A percentile compares a stretch with the other conserved stretches of the same genome.
These are phyloP conservation scores for Nyctanthes arbortristis DNA, from an alignment of 257 asterid species.

Conservation along the genomic window DNA sequence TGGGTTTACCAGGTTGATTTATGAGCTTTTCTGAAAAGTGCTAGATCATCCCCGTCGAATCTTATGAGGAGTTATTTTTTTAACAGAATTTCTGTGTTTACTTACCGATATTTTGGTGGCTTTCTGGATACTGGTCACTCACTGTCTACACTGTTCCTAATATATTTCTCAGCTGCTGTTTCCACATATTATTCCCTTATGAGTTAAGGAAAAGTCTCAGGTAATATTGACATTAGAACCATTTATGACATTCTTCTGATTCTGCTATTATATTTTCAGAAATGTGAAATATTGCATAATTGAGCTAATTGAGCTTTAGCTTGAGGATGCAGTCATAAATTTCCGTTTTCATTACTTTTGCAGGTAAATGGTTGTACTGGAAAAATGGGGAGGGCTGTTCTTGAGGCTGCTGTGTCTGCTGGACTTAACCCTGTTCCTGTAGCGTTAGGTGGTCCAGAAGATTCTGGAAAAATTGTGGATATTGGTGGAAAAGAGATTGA, in stretches of 20 bases:
- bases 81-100: not conserved
- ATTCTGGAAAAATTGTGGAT: slow-evolving; percentile 66
- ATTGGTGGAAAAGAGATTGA: slow-evolving; percentile 67
- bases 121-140: no score
- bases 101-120: not conserved
- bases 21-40: not conserved
- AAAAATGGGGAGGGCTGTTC: slow-evolving; percentile 92
- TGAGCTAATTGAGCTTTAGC: not conserved
- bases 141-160: not conserved
- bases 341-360: slow-evolving; percentile 10
- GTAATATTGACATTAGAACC: not conserved
- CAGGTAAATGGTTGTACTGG: slow-evolving; percentile 95
- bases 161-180: not conserved
- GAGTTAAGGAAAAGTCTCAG: not conserved
- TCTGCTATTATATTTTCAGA: not conserved
- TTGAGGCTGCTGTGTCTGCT: slow-evolving; percentile 86
- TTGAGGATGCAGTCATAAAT: slow-evolving; percentile 2
- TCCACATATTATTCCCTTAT: not conserved
- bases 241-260: not conserved
- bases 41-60: not conserved
- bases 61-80: not conserved
- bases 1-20: not conserved
- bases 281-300: not conserved
- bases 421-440: slow-evolving; percentile 78
- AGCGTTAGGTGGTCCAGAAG: slow-evolving; percentile 74